Evolutionary conservation across 164 flowering plant genomes (phyloP).

Genomic region (Santalum album): DNA sequence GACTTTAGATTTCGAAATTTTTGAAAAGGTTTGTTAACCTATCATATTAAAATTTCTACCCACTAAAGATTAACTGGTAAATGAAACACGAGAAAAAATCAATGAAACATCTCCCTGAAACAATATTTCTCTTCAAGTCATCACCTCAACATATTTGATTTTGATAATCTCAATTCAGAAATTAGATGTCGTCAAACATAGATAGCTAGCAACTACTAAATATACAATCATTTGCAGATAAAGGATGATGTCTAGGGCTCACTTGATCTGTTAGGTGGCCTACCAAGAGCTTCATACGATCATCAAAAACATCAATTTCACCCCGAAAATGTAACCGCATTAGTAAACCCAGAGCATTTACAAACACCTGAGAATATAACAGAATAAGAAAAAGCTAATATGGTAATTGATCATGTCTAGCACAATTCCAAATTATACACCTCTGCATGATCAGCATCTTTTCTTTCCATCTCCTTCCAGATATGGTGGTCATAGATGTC

Average conservation of each 20-base stretch:
- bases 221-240: too few relatives aligned
- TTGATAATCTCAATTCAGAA: too few relatives aligned
- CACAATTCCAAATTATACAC: constrained; percentile 22
- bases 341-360: constrained; percentile 74
- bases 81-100: too few relatives aligned
- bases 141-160: too few relatives aligned
- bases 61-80: too few relatives aligned
- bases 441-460: constrained; percentile 53
- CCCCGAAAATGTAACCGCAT: constrained; percentile 59
- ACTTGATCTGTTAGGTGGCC: constrained; percentile 46
- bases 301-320: constrained; percentile 31
- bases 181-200: too few relatives aligned
- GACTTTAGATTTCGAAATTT: too few relatives aligned
- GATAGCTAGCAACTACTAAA: too few relatives aligned
- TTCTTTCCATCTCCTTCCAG: constrained; percentile 71
- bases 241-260: constrained; percentile 23
- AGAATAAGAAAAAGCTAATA: constrained; percentile 1
- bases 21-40: too few relatives aligned
- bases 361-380: constrained; percentile 46
- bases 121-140: too few relatives aligned
- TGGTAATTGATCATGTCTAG: background rate
- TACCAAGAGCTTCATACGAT: constrained; percentile 51
- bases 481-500: constrained; percentile 66
- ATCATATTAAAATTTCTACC: too few relatives aligned
- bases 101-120: too few relatives aligned